A percentile compares a stretch with the other conserved stretches of the same genome.
These are phyloP conservation scores for Podospora anserina DNA, from an alignment of 495 filamentous ascomycete genomes.

Conservation along the genomic window DNA sequence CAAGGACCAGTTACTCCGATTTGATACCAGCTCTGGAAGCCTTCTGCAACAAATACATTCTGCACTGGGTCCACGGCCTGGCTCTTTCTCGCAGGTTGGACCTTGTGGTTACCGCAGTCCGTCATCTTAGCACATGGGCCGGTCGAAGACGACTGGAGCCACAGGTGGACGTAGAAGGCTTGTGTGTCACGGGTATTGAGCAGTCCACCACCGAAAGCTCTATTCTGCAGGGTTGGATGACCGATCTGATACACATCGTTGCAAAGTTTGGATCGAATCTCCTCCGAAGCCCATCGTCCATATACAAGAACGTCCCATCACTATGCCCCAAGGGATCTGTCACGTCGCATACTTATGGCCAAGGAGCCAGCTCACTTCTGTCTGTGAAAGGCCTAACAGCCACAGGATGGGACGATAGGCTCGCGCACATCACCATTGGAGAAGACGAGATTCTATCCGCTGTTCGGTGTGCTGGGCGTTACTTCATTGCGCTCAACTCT, in stretches of 20 bases:
- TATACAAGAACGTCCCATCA: not conserved
- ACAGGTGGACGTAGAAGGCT: not conserved
- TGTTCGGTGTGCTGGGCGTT: too few species aligned
- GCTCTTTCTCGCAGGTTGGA: not conserved
- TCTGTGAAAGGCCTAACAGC: too few species aligned
- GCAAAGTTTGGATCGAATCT: not conserved
- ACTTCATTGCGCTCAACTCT: too few species aligned
- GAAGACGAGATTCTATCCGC: too few species aligned
- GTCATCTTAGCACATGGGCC: not conserved
- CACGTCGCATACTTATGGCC: not conserved
- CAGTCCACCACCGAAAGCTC: not conserved
- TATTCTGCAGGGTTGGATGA: not conserved
- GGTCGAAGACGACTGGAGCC: not conserved
- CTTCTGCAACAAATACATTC: not conserved
- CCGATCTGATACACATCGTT: not conserved
- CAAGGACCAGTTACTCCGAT: not conserved
- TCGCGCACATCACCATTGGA: too few species aligned
- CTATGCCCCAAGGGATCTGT: not conserved
- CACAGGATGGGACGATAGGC: too few species aligned
- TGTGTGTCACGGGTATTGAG: not conserved
- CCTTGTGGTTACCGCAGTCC: not conserved
- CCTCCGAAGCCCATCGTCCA: not conserved
- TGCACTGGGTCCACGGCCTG: not conserved
- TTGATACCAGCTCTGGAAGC: not conserved
- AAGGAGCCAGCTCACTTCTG: not conserved